Evolutionary conservation across 805 yeast species (phyloP).

Genomic region (Myxozyma vanderwaltii): DNA sequence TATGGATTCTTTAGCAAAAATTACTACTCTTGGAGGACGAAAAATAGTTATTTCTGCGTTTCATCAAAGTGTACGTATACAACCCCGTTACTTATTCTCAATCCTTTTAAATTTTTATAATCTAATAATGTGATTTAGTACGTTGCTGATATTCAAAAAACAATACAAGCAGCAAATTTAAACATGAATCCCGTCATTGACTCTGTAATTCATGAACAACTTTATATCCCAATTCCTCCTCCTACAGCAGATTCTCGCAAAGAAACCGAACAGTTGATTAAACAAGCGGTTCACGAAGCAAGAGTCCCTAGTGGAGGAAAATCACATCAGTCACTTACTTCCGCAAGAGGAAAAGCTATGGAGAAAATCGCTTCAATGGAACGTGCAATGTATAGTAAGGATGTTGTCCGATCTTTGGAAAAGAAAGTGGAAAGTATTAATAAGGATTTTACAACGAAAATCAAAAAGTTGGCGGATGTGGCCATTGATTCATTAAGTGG

Average conservation of each 20-base stretch:
- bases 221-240: conserved; percentile 75
- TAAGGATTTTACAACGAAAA: conserved; percentile 61
- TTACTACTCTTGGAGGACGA: conserved; percentile 66
- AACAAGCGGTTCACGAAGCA: conserved; percentile 64
- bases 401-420: conserved; percentile 49
- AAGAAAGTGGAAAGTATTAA: conserved; percentile 69
- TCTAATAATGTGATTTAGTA: conserved; percentile 43
- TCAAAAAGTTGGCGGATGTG: conserved; percentile 46
- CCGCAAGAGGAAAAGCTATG: conserved; percentile 59
- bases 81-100: no score
- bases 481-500: conserved; percentile 7
- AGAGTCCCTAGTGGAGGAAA: conserved; percentile 43
- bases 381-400: conserved; percentile 50
- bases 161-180: conserved; percentile 67
- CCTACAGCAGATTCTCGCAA: conserved; percentile 66
- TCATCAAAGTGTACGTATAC: conserved; percentile 54
- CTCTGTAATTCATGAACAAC: conserved; percentile 67
- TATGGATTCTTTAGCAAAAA: conserved; percentile 59
- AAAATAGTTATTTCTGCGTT: conserved; percentile 77
- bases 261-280: conserved; percentile 59
- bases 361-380: conserved; percentile 55
- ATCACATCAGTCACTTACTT: conserved; percentile 36
- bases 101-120: no score
- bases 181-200: conserved; percentile 82
- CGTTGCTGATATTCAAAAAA: conserved; percentile 66